Conservation (phyloP, 805 yeast genomes). For the Candida germanica region DNA sequence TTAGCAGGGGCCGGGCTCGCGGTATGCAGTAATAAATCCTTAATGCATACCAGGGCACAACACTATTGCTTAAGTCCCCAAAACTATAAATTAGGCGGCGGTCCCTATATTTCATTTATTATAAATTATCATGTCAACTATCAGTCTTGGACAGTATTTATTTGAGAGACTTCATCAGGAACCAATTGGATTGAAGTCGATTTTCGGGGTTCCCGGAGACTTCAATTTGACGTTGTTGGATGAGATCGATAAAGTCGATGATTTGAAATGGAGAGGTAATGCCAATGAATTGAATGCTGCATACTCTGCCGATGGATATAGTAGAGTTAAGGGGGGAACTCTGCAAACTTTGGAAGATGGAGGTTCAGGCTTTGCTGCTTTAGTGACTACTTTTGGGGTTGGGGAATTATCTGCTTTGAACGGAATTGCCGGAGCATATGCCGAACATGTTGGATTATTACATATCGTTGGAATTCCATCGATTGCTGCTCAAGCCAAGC, state of each 20-base stretch:
- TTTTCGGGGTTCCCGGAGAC: constrained; percentile 82
- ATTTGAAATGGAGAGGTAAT: constrained; percentile 86
- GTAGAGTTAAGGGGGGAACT: constrained; percentile 63
- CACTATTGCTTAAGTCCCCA: too few species aligned
- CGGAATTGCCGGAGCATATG: constrained; percentile 85
- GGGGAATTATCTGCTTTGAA: constrained; percentile 84
- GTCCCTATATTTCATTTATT: not conserved
- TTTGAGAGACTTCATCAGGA: constrained; percentile 74
- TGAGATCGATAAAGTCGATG: constrained; percentile 69
- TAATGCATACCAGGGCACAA: too few species aligned
- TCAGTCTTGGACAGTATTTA: constrained; percentile 71
- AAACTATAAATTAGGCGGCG: not conserved
- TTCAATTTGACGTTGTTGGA: constrained; percentile 72
- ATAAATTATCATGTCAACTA: constrained; percentile 23
- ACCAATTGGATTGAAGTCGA: constrained; percentile 55
- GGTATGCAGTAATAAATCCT: not conserved
- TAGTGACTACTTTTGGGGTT: constrained; percentile 86
- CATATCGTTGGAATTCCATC: constrained; percentile 89
- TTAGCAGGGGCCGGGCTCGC: not conserved
- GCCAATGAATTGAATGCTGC: constrained; percentile 89
- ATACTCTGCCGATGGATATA: constrained; percentile 85
- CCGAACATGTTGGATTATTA: constrained; percentile 83
- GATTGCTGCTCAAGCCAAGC: constrained; percentile 55
- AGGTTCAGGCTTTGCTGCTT: constrained; percentile 46
- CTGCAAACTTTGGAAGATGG: constrained; percentile 4